Base-by-base conservation (phyloP, 306 rosid species). In the Canavalia gladiata region DNA sequence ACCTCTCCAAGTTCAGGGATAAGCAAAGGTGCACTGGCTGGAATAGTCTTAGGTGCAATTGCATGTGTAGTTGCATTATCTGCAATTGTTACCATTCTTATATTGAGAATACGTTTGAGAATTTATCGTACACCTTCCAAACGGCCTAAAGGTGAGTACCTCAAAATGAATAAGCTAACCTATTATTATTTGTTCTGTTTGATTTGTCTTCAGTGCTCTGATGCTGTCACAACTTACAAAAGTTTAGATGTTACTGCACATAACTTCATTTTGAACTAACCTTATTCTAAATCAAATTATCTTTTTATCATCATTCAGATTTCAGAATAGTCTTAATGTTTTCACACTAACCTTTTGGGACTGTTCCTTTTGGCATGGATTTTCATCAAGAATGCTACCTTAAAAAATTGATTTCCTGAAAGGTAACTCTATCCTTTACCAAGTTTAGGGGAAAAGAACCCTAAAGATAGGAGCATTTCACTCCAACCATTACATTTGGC, bases 21-120 rank as follows among this genome's bases (percentile, higher is more conserved):
- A 87, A 83, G 96, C 90, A 90, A 39, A 18, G 94, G 96, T 52
- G 93, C 94, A 65, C 56, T 93, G 82, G 90, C 54, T 73, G 97
- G 98, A 79, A 78, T 92, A 68, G 31, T 93, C 78, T 7, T 93
- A 62, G 98, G 97, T 82, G 82, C 89, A 65, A 70, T 95, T 86
- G 94, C 87, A 1, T 72, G 83, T 77, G 92, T 96, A 34, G 81
- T 85, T 74, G 57, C 72, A 78, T 68, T 92, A 87, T 88, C 98
- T 57, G 87, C 84, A 81, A 25, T 89, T 78, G 89, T 87, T 82
- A 80, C 85, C 79, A 82, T 95, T 80, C 67, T 91, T 28, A 83
- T 91, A 69, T 12, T 90, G 68, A 88, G 93, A 86, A 59, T 28
- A 60, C 86, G 81, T 41, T 29, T 46, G 76, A 88, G 74, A 69